Evolutionary conservation across 805 yeast species (phyloP), one percentile per base, ranked within the genome.

Genomic region (Pichia thaimueangensis): DNA sequence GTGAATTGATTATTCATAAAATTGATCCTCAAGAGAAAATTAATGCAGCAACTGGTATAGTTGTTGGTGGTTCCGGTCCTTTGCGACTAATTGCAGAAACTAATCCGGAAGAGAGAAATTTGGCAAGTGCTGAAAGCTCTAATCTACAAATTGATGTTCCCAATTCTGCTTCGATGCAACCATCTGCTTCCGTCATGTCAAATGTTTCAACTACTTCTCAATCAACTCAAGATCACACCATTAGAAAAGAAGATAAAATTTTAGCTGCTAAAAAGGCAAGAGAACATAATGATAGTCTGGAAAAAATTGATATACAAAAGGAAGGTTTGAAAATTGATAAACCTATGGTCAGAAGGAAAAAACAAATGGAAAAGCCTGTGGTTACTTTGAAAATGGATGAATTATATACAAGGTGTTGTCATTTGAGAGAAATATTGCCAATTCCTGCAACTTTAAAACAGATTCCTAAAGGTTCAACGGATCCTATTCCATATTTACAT

Each of bases 351-450:
- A 58, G 53, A 41, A 57, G 68, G 41, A 58, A 56, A 36, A 54
- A 54, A 40, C 52, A 49, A 32, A 64, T 64, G 68, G 67, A 59
- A 6, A 59, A 54, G 17, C 69, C 69, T 1, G 56, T 60, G 10
- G 69, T 64, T 9, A 64, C 68, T 10, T 48, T 64, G 38, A 64
- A 64, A 27, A 72, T 83, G 41, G 96, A 86, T 53, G 73, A 78
- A 35, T 70, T 91, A 55, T 89, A 89, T 62, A 86, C 96, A 1
- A 69, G 97, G 50, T 91, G 97, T 60, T 89, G 97, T 59, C 97
- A 89, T 60, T 67, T 89, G 45, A 70, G 97, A 42, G 97, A 89
- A 55, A 89, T 89, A 44, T 61, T 89, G 47, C 97, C 97, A 2
- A 89, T 89, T 38, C 91, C 95, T 3, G 91, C 95, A 3, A 87